These are phyloP conservation scores for Eucalyptus erythrocorys DNA, from an alignment of 345 rosid species.

Conservation along the genomic window DNA sequence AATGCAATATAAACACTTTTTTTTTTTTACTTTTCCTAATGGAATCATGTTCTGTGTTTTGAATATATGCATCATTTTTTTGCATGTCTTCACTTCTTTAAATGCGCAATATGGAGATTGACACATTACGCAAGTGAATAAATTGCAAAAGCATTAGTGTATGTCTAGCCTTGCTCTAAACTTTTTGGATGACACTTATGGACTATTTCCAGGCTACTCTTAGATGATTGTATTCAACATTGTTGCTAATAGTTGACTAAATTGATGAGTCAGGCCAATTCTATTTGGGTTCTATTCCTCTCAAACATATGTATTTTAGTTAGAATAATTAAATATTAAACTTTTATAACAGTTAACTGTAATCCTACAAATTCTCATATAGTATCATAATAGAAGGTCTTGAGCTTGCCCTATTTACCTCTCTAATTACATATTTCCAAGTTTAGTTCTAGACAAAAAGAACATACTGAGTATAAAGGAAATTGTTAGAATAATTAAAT, in stretches of 20 bases:
- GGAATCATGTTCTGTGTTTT: neutral
- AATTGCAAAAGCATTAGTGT: neutral
- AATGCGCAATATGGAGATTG: neutral
- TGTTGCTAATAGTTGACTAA: neutral
- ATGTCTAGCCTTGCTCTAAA: neutral
- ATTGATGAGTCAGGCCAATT: neutral
- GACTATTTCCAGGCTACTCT: neutral
- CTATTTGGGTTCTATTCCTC: neutral
- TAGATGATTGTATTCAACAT: neutral
- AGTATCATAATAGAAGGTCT: neutral
- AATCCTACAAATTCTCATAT: no score
- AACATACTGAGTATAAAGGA: neutral
- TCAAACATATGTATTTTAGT: neutral
- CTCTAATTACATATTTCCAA: no score
- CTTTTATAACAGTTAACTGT: neutral
- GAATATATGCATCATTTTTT: neutral
- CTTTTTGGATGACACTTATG: neutral
- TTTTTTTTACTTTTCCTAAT: no score
- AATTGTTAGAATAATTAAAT: neutral
- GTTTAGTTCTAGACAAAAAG: neutral
- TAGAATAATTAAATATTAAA: no score
- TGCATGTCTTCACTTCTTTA: neutral
- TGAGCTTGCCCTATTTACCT: no score
- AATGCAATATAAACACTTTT: no score
- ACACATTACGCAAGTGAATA: neutral